phyloP scores from a whole-genome alignment of 108 stramenopile genomes.

The Halocafeteria seosinensis region DNA sequence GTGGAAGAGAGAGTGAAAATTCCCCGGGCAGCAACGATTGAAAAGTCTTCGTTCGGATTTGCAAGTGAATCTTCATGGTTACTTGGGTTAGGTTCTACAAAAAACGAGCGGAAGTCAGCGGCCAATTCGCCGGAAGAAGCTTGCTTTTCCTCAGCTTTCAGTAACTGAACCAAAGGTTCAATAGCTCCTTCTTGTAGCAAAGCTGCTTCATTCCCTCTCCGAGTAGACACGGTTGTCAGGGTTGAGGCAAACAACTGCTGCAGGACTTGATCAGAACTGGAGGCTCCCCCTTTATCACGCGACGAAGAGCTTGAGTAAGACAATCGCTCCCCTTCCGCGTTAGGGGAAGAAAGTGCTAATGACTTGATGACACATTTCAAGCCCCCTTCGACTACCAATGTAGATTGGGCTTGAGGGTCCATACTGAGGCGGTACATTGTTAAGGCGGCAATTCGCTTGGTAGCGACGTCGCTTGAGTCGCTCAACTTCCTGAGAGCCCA shows the following conservation, averaged over 20 bases:
- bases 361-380: not conserved
- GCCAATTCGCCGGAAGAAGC: not conserved
- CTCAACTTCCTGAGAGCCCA: not conserved
- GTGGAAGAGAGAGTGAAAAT: not conserved
- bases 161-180: not conserved
- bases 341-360: too few relatives aligned
- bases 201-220: not conserved
- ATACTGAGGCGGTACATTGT: not conserved
- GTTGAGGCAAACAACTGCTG: not conserved
- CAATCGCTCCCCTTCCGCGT: too few relatives aligned
- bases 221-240: not conserved
- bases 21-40: not conserved
- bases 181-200: not conserved
- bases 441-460: not conserved
- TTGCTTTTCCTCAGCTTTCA: not conserved
- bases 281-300: too few relatives aligned
- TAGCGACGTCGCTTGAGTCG: not conserved
- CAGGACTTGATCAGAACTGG: too few relatives aligned
- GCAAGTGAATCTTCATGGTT: not conserved
- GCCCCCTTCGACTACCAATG: not conserved
- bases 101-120: not conserved
- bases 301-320: too few relatives aligned
- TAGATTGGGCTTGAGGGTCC: not conserved
- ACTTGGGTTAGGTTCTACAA: not conserved
- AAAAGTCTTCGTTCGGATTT: too few relatives aligned